Evolutionary conservation across 2,329 filamentous ascomycete species (phyloP), one percentile per base, ranked within the genome.

Genomic region (Tolypocladium cylindrosporum): DNA sequence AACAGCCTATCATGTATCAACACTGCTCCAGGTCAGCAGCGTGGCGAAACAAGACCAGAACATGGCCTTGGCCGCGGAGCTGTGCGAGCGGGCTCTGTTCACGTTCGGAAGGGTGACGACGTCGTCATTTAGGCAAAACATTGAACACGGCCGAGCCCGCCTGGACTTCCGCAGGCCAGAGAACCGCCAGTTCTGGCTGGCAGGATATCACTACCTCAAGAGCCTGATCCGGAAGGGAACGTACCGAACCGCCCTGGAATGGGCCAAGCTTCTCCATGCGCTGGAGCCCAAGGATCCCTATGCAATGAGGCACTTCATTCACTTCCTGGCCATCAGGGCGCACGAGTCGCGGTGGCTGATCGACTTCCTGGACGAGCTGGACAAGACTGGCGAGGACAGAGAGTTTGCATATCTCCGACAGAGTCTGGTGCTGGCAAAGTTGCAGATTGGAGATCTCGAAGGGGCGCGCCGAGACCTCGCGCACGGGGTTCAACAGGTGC

Each of bases 31-130:
- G 69, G 91, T 96, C 36, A 95, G 90, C 61, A 90, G 91, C 69
- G 89, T 97, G 55, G 91, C 91, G 14, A 93, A 94, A 69, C 89
- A 96, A 63, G 91, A 97, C 68, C 85, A 91, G 56, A 94, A 97
- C 68, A 87, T 91, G 69, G 85, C 92, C 1, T 83, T 94, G 4
- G 87, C 93, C 0, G 88, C 90, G 4, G 92, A 97, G 66, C 81
- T 97, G 1, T 84, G 95, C 57, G 93, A 97, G 74, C 84, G 94
- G 52, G 92, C 93, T 0, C 80, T 99, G 7, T 97, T 97, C 74
- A 89, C 90, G 0, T 93, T 97, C 69, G 94, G 93, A n/a, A 84
- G 93, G 42, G 89, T 91, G 4, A 86, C 91, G 0, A 86, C 94
- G 60, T 93, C 90, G 10, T 84, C 88, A 0, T 99, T 97, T 70